Percentiles rank a stretch among this genome's conserved stretches.
phyloP scores from a whole-genome alignment of 2,329 filamentous ascomycete genomes.

The Ceratocystis cacaofunesta region DNA sequence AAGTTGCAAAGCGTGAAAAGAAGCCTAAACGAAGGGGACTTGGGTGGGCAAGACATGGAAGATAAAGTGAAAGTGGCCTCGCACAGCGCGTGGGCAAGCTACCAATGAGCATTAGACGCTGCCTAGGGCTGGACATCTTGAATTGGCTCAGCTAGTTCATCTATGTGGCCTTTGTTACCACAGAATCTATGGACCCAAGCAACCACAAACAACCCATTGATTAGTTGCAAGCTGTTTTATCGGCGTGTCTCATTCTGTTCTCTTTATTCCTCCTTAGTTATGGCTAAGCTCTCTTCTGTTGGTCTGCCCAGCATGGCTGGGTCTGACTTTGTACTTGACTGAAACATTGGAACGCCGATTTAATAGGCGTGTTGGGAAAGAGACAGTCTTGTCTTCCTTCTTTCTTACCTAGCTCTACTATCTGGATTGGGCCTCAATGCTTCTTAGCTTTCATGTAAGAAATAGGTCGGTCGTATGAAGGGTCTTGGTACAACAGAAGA shows the following conservation, averaged over 20 bases:
- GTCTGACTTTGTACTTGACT: neutral
- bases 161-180: neutral
- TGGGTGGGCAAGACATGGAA: neutral
- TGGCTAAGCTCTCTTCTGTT: neutral
- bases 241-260: neutral
- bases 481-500: neutral
- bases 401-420: neutral
- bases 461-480: neutral
- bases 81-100: neutral
- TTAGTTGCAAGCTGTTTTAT: neutral
- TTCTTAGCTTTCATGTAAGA: neutral
- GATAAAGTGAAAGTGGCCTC: neutral
- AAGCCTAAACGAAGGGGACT: neutral
- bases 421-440: neutral
- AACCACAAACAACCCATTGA: neutral
- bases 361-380: neutral
- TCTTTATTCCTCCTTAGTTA: neutral
- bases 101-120: neutral
- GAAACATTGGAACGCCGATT: conserved; percentile 1
- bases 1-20: neutral
- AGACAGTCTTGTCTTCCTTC: neutral
- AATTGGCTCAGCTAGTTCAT: neutral
- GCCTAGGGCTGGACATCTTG: neutral
- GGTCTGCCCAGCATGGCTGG: neutral
- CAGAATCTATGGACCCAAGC: neutral